Conservation (phyloP, 1,284 basidiomycete species). For the Fomitopsis schrenkii region DNA sequence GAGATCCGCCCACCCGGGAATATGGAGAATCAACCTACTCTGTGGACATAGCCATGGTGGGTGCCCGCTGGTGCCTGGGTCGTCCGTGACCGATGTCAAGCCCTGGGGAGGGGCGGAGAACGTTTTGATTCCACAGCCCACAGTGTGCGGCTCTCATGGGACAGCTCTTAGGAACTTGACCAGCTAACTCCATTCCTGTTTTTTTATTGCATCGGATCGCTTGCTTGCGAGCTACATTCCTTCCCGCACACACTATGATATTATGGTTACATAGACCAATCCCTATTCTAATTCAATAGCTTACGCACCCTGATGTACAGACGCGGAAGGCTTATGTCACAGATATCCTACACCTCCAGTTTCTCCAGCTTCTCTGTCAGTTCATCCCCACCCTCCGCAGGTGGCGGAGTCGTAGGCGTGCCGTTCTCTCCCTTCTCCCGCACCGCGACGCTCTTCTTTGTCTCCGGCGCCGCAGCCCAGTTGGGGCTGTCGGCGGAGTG, state of each 20-base stretch:
- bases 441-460: slow-evolving; percentile 11
- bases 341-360: slow-evolving; percentile 31
- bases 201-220: background rate
- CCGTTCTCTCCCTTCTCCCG: slow-evolving; percentile 1
- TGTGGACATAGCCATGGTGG: slow-evolving; percentile 22
- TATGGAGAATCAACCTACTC: slow-evolving; percentile 16
- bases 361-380: slow-evolving; percentile 42
- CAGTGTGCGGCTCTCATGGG: background rate
- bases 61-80: background rate
- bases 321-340: background rate
- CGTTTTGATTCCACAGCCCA: background rate
- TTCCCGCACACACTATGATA: slow-evolving; percentile 2
- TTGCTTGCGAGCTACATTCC: background rate
- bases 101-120: background rate
- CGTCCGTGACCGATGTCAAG: background rate
- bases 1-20: slow-evolving; percentile 15
- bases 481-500: slow-evolving; percentile 8
- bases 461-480: slow-evolving; percentile 8
- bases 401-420: background rate
- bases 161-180: background rate
- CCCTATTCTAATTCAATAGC: slow-evolving; percentile 5
- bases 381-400: slow-evolving; percentile 20
- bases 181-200: background rate
- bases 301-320: slow-evolving; percentile 2
- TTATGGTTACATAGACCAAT: slow-evolving; percentile 5